These are phyloP conservation scores for Serendipita vermifera DNA, from an alignment of 768 basidiomycete species.

Conservation along the genomic window DNA sequence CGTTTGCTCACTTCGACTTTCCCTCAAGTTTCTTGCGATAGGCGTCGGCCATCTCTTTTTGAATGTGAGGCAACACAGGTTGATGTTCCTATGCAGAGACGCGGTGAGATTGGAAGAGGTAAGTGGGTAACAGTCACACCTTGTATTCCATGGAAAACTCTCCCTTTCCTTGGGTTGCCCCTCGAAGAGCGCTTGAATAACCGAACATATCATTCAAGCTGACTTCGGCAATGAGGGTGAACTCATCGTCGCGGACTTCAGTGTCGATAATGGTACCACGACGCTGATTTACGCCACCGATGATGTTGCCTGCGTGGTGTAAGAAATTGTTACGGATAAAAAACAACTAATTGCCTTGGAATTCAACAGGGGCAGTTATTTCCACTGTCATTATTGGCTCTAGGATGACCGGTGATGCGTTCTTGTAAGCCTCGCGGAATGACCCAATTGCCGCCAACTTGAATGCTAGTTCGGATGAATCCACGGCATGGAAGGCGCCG, in stretches of 20 bases:
- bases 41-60: slow-evolving; percentile 78
- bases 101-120: not conserved
- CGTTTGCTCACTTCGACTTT: too few relatives aligned
- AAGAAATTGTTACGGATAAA: not conserved
- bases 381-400: slow-evolving; percentile 99
- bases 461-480: slow-evolving; percentile 96
- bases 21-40: slow-evolving; percentile 61
- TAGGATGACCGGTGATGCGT: slow-evolving; percentile 65
- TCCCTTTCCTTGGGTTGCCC: slow-evolving; percentile 94
- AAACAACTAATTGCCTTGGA: slow-evolving; percentile 52
- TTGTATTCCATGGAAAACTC: slow-evolving; percentile 64
- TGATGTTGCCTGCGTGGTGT: slow-evolving; percentile 84
- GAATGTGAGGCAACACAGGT: slow-evolving; percentile 74
- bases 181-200: slow-evolving; percentile 85
- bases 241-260: slow-evolving; percentile 95
- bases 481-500: slow-evolving; percentile 84
- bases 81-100: slow-evolving; percentile 44
- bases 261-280: slow-evolving; percentile 91
- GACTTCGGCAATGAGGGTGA: slow-evolving; percentile 82
- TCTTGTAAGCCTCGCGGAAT: slow-evolving; percentile 77
- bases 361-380: slow-evolving; percentile 89
- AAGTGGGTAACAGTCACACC: not conserved
- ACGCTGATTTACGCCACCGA: slow-evolving; percentile 84
- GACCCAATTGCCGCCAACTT: slow-evolving; percentile 80
- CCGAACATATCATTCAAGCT: slow-evolving; percentile 98